Conservation (phyloP, 371 early-diverging fungal genomes). For the Nematocida ausubeli region DNA sequence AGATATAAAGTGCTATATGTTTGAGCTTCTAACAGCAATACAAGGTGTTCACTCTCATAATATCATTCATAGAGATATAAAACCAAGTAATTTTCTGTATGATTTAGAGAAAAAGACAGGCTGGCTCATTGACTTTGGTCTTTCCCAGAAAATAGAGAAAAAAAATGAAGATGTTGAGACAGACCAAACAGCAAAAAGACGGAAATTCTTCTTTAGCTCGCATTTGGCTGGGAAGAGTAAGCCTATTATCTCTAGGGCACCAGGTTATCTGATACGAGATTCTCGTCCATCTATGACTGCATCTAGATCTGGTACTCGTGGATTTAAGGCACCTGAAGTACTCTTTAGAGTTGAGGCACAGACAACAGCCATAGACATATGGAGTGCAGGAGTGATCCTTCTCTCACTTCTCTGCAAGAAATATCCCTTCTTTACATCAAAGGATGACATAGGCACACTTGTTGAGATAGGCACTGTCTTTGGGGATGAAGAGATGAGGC, state of each 20-base stretch:
- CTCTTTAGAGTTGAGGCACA: constrained; percentile 78
- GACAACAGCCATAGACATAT: constrained; percentile 79
- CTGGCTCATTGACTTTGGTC: constrained; percentile 87
- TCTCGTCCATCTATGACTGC: constrained; percentile 74
- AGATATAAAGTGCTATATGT: constrained; percentile 78
- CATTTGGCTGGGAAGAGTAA: not conserved
- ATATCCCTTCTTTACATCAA: constrained; percentile 85
- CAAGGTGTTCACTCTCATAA: constrained; percentile 61
- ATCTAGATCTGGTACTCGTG: constrained; percentile 90
- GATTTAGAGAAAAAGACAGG: constrained; percentile 72
- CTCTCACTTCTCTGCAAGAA: constrained; percentile 74
- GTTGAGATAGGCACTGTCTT: constrained; percentile 81
- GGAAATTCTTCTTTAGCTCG: constrained; percentile 39
- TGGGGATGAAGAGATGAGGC: constrained; percentile 76
- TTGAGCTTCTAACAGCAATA: constrained; percentile 73
- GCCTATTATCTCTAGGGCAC: constrained; percentile 47
- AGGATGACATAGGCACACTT: constrained; percentile 80
- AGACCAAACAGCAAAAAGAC: constrained; percentile 11
- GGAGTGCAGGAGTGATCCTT: constrained; percentile 88
- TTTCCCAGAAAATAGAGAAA: constrained; percentile 74
- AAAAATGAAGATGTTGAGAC: constrained; percentile 2
- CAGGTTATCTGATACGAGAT: constrained; percentile 68
- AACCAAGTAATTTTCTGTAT: constrained; percentile 91
- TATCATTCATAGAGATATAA: constrained; percentile 84
- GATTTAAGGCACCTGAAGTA: constrained; percentile 93